A percentile compares a stretch with the other conserved stretches of the same genome.
These are phyloP conservation scores for Myriangium duriaei DNA, from an alignment of 2,329 filamentous ascomycete genomes.

Conservation along the genomic window DNA sequence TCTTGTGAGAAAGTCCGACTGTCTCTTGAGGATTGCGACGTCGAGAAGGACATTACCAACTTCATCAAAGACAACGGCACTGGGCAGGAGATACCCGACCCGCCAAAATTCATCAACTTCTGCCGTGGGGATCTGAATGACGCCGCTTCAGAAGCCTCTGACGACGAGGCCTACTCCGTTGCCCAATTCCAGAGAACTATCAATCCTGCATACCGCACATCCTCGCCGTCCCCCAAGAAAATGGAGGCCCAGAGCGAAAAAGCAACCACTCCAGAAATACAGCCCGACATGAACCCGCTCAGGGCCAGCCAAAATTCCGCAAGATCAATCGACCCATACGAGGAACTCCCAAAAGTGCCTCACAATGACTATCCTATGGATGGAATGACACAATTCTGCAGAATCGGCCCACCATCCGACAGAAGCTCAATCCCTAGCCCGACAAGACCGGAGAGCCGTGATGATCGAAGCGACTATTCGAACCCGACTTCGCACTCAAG, in stretches of 20 bases:
- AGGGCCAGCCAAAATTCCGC: constrained; percentile 11
- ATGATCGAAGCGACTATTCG: constrained; percentile 76
- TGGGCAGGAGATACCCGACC: constrained; percentile 92
- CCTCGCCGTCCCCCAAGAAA: constrained; percentile 72
- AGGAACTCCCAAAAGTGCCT: constrained; percentile 56
- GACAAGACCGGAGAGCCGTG: constrained; percentile 66
- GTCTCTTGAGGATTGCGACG: constrained; percentile 87
- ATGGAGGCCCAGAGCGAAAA: constrained; percentile 32
- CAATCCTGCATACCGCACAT: constrained; percentile 90
- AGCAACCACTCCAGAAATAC: constrained; percentile 11
- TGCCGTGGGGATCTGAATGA: constrained; percentile 77
- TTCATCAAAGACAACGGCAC: constrained; percentile 88
- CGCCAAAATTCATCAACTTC: constrained; percentile 98
- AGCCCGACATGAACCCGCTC: constrained; percentile 8
- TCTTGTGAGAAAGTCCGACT: constrained; percentile 94
- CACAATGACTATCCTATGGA: constrained; percentile 91
- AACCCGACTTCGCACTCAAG: constrained; percentile 82
- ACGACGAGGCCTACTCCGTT: constrained; percentile 83
- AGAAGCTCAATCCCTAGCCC: constrained; percentile 55
- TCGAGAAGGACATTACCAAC: constrained; percentile 79
- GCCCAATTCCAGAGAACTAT: constrained; percentile 92
- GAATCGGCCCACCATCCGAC: constrained; percentile 59
- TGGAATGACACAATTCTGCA: constrained; percentile 95
- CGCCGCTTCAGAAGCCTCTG: constrained; percentile 66
- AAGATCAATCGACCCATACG: constrained; percentile 40